Base-by-base conservation (phyloP, 495 filamentous ascomycete genomes). In the Penicillium atrosanguineum region DNA sequence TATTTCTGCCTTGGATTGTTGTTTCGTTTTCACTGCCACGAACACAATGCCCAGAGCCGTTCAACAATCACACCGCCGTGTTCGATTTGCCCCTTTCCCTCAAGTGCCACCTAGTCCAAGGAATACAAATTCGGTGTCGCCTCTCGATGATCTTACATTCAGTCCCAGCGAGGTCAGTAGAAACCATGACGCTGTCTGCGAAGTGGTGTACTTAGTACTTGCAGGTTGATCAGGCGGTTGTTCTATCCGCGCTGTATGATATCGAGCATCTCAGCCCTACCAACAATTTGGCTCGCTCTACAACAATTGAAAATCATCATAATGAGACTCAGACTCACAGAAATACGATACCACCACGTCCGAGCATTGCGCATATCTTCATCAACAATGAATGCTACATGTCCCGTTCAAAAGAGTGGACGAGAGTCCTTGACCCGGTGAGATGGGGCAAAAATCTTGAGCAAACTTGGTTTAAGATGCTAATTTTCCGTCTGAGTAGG, bases 381-480 rank as follows among this genome's bases (percentile, higher is more conserved):
- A 59, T 68, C 45, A 60, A 60, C 39, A 64, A 68, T 47, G 37
- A 52, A 34, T 43, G 43, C 8, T 50, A 64, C 1, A 56, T 68
- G 53, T 68, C 61, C 18, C 55, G 46, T 29, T 61, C 64, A 7
- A 55, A 60, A 40, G 56, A 45, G 16, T 68, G 61, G 64, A 62
- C 48, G 0, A 64, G 50, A 46, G 62, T 64, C 3, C 26, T 68
- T 9, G 61, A 68, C 46, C 64, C 64, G 16, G 64, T 67, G 52
- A 37, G 53, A 23, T 20, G 16, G 20, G 15, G 25, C 26, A 8
- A 26, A 40, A 20, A 25, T 3, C 14, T 34, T 12, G 16, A 20
- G 29, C 18, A 15, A 14, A 39, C 3, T 25, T 29, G 15, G 16
- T 5, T 11, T 15, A 16, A 25, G 14, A 41, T 15, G 11, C 8